Conservation (phyloP, 257 asterid genomes). For the Salvia splendens region DNA sequence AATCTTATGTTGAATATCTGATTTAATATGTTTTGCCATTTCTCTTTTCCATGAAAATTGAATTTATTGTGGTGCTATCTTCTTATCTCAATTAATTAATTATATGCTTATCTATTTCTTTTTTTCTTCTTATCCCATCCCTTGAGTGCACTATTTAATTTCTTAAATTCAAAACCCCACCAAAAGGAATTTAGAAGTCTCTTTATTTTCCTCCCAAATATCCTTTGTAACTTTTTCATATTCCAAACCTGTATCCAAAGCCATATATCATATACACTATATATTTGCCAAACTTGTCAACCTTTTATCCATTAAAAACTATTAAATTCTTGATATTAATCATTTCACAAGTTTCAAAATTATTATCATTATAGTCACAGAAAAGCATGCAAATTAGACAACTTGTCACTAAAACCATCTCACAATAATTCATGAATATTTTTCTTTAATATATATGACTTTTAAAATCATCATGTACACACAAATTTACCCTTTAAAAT, state of each 20-base stretch:
- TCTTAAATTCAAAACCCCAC: constrained; percentile 27
- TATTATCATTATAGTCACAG: constrained; percentile 20
- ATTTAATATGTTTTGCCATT: background rate
- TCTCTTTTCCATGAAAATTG: background rate
- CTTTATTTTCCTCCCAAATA: constrained; percentile 19
- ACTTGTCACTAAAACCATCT: constrained; percentile 8
- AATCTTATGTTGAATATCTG: background rate
- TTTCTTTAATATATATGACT: background rate
- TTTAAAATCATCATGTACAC: background rate
- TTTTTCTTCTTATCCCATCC: background rate
- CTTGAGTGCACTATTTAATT: background rate
- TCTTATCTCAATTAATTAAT: background rate
- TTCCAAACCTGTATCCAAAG: constrained; percentile 44
- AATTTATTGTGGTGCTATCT: background rate
- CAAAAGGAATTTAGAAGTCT: constrained; percentile 33
- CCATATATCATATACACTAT: background rate
- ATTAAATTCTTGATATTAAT: constrained; percentile 14
- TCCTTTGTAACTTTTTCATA: constrained; percentile 34
- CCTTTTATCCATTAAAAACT: constrained; percentile 14
- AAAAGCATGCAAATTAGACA: constrained; percentile 2
- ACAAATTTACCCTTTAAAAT: background rate
- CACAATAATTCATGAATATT: background rate
- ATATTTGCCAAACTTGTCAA: background rate
- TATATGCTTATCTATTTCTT: too few species aligned
- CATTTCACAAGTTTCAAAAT: constrained; percentile 1